Conservation (phyloP, 1,284 basidiomycete genomes). For the Porogramme epimiltina region DNA sequence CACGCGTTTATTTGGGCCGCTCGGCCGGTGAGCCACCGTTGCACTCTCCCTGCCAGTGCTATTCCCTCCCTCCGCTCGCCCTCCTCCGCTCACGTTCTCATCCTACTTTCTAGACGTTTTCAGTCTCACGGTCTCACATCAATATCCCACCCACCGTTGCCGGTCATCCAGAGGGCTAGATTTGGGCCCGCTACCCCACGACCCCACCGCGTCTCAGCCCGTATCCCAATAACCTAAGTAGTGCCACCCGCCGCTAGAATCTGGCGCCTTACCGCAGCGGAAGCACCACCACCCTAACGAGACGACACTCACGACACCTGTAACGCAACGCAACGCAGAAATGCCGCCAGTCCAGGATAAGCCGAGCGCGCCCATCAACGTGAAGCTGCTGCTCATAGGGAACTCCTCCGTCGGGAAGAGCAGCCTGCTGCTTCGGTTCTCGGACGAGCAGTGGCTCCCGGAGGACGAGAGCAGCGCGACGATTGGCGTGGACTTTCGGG, state of each 20-base stretch:
- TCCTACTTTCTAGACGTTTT: not conserved
- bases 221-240: too few species aligned
- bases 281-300: too few species aligned
- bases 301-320: too few species aligned
- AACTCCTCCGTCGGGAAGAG: constrained; percentile 94
- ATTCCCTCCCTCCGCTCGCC: not conserved
- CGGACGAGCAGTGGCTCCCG: constrained; percentile 94
- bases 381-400: constrained; percentile 77
- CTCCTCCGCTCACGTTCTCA: not conserved
- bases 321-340: not conserved
- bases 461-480: constrained; percentile 95
- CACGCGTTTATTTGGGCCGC: constrained; percentile 10
- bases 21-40: constrained; percentile 4
- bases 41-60: not conserved
- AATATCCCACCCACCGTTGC: too few species aligned
- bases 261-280: too few species aligned
- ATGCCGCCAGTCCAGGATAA: constrained; percentile 23
- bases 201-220: too few species aligned
- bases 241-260: too few species aligned
- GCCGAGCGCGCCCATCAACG: constrained; percentile 48
- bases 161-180: too few species aligned
- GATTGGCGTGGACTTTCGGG: constrained; percentile 87
- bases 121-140: too few species aligned
- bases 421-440: constrained; percentile 90
- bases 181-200: too few species aligned